These are phyloP conservation scores for Wickerhamomyces bovis DNA, from an alignment of 805 yeast species.

Conservation along the genomic window DNA sequence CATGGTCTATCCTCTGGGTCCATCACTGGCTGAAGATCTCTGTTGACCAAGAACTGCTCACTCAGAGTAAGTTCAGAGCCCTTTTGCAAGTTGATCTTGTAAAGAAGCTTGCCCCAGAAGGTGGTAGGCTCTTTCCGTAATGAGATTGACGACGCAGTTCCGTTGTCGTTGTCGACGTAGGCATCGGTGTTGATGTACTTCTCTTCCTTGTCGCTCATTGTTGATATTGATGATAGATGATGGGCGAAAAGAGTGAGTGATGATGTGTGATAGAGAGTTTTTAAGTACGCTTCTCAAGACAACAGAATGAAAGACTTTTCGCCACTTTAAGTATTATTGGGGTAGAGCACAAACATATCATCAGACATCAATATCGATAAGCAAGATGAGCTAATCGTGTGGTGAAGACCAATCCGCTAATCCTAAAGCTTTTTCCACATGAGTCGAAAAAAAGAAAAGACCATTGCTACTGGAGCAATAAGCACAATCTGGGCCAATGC, in stretches of 20 bases:
- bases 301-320: neutral
- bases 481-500: no score
- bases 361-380: neutral
- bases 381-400: neutral
- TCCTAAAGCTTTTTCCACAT: no score
- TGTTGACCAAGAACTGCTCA: constrained; percentile 65
- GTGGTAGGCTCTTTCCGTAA: neutral
- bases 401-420: neutral
- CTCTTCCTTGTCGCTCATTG: neutral
- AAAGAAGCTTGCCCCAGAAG: constrained; percentile 5
- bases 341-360: neutral
- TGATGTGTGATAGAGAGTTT: no score
- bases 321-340: neutral
- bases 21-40: constrained; percentile 68
- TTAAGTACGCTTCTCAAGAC: no score
- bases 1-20: constrained; percentile 72
- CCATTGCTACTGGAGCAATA: no score
- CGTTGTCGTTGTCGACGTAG: constrained; percentile 12
- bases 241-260: no score
- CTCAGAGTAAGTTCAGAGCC: constrained; percentile 38
- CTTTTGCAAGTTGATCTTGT: constrained; percentile 16
- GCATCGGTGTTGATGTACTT: neutral
- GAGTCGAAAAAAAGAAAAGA: neutral
- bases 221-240: neutral
- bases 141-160: neutral